Percentiles rank a stretch among this genome's conserved stretches.
Conservation (phyloP, 2,329 filamentous ascomycete species). For the Blastomyces gilchristii region DNA sequence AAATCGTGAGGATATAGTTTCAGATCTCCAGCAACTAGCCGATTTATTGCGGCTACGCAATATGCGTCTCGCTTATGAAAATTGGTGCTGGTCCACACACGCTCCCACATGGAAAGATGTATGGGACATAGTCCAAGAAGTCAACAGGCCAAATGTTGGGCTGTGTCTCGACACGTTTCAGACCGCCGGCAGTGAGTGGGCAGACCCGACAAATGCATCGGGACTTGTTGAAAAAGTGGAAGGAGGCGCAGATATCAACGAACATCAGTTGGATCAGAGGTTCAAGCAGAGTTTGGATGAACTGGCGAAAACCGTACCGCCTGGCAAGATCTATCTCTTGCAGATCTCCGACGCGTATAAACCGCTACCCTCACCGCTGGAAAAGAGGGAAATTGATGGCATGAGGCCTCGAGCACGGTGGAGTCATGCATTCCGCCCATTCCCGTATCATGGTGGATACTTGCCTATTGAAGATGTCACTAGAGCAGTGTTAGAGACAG, state of each 20-base stretch:
- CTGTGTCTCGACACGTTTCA: slow-evolving; percentile 73
- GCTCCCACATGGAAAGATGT: slow-evolving; percentile 58
- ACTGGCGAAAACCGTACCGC: slow-evolving; percentile 48
- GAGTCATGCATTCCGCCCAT: slow-evolving; percentile 60
- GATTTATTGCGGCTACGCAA: slow-evolving; percentile 49
- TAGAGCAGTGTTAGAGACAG: slow-evolving; percentile 55
- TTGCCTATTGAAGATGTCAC: slow-evolving; percentile 57
- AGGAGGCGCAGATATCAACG: slow-evolving; percentile 10
- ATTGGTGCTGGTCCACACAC: slow-evolving; percentile 71
- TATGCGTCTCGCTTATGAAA: slow-evolving; percentile 62
- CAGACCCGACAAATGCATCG: slow-evolving; percentile 54
- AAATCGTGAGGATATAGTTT: slow-evolving; percentile 43
- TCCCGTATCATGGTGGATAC: slow-evolving; percentile 62
- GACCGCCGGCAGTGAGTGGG: slow-evolving; percentile 61
- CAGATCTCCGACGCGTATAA: slow-evolving; percentile 68
- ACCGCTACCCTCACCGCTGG: slow-evolving; percentile 44
- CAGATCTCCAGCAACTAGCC: slow-evolving; percentile 54
- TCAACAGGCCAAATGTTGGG: slow-evolving; percentile 56
- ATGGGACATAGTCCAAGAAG: slow-evolving; percentile 56
- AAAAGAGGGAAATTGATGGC: slow-evolving; percentile 43
- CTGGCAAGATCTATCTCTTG: slow-evolving; percentile 62
- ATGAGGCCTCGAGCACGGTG: slow-evolving; percentile 54
- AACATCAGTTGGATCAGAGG: slow-evolving; percentile 39
- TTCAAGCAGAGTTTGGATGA: slow-evolving; percentile 48
- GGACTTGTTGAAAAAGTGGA: slow-evolving; percentile 43